Percentiles rank a stretch among this genome's conserved stretches.
These are phyloP conservation scores for Pseudozyma sp. DNA, from an alignment of 1,284 basidiomycete species.

Conservation along the genomic window DNA sequence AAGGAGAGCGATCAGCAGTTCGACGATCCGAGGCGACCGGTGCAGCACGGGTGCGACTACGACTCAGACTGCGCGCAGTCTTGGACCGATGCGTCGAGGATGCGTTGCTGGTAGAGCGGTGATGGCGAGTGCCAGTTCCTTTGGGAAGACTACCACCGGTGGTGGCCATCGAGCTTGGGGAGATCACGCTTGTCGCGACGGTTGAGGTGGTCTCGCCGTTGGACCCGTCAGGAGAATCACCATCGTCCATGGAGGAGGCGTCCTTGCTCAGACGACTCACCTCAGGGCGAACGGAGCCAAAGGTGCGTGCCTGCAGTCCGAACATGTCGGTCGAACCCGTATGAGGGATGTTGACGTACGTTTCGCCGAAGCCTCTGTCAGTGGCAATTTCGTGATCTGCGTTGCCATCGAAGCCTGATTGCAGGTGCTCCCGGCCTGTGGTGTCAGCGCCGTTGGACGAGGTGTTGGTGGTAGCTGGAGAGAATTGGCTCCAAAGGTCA, in stretches of 20 bases:
- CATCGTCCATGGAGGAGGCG: slow-evolving; percentile 50
- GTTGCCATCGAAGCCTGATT: slow-evolving; percentile 1
- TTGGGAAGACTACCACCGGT: slow-evolving; percentile 42
- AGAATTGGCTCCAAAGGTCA: slow-evolving; percentile 53
- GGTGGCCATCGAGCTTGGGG: slow-evolving; percentile 46
- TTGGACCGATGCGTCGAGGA: slow-evolving; percentile 41
- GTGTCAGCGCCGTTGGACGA: slow-evolving; percentile 15
- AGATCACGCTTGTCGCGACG: slow-evolving; percentile 48
- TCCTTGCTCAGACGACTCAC: slow-evolving; percentile 38
- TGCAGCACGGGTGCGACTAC: slow-evolving; percentile 31
- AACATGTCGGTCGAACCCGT: slow-evolving; percentile 37
- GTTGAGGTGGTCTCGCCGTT: slow-evolving; percentile 52
- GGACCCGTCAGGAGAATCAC: slow-evolving; percentile 50
- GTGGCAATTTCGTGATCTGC: slow-evolving; percentile 4
- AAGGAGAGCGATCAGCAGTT: slow-evolving; percentile 47
- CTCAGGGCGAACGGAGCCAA: slow-evolving; percentile 22
- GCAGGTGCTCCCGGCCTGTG: slow-evolving; percentile 15
- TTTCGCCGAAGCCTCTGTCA: slow-evolving; percentile 35
- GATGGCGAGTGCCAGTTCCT: slow-evolving; percentile 25
- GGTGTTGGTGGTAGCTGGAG: slow-evolving; percentile 26
- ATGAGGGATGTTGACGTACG: slow-evolving; percentile 50
- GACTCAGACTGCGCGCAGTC: slow-evolving; percentile 42
- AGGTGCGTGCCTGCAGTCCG: slow-evolving; percentile 31
- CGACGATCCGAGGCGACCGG: slow-evolving; percentile 27
- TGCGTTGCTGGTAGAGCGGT: slow-evolving; percentile 42